These are phyloP conservation scores for Aphanocladium album DNA, from an alignment of 2,329 filamentous ascomycete genomes.

Conservation along the genomic window DNA sequence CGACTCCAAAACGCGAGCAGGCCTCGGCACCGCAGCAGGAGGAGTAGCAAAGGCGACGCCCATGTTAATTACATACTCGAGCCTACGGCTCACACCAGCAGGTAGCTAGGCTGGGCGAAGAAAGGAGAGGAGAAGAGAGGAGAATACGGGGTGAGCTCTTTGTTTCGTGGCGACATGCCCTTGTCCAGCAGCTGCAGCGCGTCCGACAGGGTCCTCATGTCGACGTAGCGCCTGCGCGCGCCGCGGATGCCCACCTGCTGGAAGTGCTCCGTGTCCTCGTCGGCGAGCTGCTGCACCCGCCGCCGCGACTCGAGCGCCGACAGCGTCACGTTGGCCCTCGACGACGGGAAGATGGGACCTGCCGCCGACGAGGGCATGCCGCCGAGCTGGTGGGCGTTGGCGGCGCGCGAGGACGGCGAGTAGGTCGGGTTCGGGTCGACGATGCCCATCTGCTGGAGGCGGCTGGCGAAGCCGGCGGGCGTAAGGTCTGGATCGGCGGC, in stretches of 20 bases:
- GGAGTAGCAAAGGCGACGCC: conserved; percentile 1
- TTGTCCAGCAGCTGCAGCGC: conserved; percentile 39
- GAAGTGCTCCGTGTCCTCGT: conserved; percentile 38
- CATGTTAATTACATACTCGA: conserved; percentile 8
- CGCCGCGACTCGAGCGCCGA: conserved; percentile 45
- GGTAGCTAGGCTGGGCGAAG: background rate
- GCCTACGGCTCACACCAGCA: background rate
- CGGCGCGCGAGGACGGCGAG: conserved; percentile 46
- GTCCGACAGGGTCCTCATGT: conserved; percentile 45
- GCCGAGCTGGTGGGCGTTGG: conserved; percentile 13
- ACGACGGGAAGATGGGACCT: conserved; percentile 24
- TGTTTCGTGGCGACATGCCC: conserved; percentile 26
- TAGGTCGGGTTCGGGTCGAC: conserved; percentile 50
- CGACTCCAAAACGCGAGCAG: conserved; percentile 12
- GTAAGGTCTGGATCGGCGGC: conserved; percentile 36
- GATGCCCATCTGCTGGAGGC: conserved; percentile 50
- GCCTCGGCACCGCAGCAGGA: background rate
- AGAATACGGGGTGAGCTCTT: background rate
- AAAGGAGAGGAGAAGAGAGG: background rate
- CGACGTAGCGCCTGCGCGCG: conserved; percentile 40
- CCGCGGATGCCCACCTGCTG: conserved; percentile 24
- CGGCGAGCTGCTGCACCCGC: conserved; percentile 37
- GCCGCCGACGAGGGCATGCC: conserved; percentile 17
- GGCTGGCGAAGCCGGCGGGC: conserved; percentile 43
- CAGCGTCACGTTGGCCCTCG: conserved; percentile 40